Base-by-base conservation (phyloP, 108 stramenopile species). In the Stephanodiscus triporus region DNA sequence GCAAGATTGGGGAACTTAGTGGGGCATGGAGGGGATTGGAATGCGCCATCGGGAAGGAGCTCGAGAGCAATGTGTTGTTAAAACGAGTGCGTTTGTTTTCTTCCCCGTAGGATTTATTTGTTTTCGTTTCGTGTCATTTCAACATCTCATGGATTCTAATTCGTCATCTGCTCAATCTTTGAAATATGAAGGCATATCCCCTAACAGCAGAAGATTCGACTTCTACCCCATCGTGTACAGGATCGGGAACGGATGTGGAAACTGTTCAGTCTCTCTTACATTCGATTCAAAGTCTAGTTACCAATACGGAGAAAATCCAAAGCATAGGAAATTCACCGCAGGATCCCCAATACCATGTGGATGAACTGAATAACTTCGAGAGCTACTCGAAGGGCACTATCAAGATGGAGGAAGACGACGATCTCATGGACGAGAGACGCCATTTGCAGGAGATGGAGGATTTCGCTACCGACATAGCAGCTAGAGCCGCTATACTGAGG, bases 401-500 rank as follows among this genome's bases (percentile, higher is more conserved):
- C 66, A 51, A 80, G 63, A 40, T 49, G 40, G 67, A 73, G 53
- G 78, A 80, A 17, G 59, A 53, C 34, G 60, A 73, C 6, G 72
- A 73, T 9, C 59, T 80, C 13, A 45, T 66, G 20, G 49, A 48
- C 10, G 67, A 80, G 48, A 73, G 73, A 73, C 36, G 9, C 19
- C 59, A 43, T 60, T 60, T 66, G 57, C 56, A 78, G 24, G 75
- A 87, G 61, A 70, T 87, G 51, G 62, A 86, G 13, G 85, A 82
- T 53, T 70, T 78, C 69, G 56, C 70, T 34, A 14, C 69, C 48
- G 22, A 78, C 57, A 68, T 89, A 50, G 34, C 85, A 23, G 36
- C 75, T 34, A 68, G 90, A 59, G 84, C 83, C 22, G 60, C 45
- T 23, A 51, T 49, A 30, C 72, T 91, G 60, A 82, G 83, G 59